A percentile compares a stretch with the other conserved stretches of the same genome.
phyloP scores from a whole-genome alignment of 306 rosid species.

The Sesbania bispinosa region DNA sequence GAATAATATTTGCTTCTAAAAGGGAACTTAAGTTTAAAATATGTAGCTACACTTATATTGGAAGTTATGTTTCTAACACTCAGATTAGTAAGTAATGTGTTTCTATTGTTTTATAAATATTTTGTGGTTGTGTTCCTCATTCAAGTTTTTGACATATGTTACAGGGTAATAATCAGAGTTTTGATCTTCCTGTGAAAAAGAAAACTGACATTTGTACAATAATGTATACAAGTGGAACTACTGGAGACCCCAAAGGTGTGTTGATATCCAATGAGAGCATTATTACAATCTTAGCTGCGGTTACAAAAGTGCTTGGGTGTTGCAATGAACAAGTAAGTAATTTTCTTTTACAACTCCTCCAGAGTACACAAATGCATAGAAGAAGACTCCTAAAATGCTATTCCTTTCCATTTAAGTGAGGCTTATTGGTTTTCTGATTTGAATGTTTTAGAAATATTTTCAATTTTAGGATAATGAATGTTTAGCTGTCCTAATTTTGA shows the following conservation, averaged over 20 bases:
- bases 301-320: conserved; percentile 37
- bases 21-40: no score
- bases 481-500: conserved; percentile 10
- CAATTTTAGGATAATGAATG: conserved; percentile 18
- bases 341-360: conserved; percentile 12
- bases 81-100: neutral
- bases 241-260: conserved; percentile 99
- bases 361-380: neutral
- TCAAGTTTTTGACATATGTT: conserved; percentile 27
- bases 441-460: neutral
- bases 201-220: conserved; percentile 82
- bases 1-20: no score
- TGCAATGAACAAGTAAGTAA: conserved; percentile 50
- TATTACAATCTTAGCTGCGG: conserved; percentile 59
- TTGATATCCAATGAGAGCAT: conserved; percentile 79
- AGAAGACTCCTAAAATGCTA: neutral
- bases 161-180: conserved; percentile 61
- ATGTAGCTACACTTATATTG: no score
- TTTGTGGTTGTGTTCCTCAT: conserved; percentile 23
- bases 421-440: conserved; percentile 1
- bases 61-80: no score
- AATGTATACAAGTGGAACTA: conserved; percentile 98
- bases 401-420: no score
- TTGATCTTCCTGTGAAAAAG: conserved; percentile 70
- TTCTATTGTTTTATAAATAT: neutral